Conservation (phyloP, 2,329 filamentous ascomycete genomes). For the Madurella fahalii region DNA sequence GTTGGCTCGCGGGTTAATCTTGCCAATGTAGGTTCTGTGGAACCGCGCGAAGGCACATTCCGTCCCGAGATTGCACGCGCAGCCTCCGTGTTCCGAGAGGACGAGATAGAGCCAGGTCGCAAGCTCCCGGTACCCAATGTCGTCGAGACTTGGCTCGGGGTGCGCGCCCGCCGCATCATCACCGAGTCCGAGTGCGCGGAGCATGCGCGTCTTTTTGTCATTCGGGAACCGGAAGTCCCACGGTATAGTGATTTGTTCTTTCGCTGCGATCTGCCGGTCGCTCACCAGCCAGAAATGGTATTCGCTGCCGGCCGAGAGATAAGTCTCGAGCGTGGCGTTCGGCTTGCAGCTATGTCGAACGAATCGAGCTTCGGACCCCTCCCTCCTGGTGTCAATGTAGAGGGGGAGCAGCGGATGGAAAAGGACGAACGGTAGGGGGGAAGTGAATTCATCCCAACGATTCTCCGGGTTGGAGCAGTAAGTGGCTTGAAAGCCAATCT, state of each 20-base stretch:
- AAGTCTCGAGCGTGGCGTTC: conserved; percentile 83
- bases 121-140: conserved; percentile 57
- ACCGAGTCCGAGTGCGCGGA: conserved; percentile 57
- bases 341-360: conserved; percentile 88
- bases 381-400: conserved; percentile 85
- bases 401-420: conserved; percentile 86
- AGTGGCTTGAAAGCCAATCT: conserved; percentile 68
- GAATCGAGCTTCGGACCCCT: conserved; percentile 82
- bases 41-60: conserved; percentile 63
- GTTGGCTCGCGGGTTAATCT: conserved; percentile 38
- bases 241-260: conserved; percentile 59
- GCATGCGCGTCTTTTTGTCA: conserved; percentile 49
- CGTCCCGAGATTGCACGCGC: conserved; percentile 64
- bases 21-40: conserved; percentile 53
- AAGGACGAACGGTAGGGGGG: conserved; percentile 70
- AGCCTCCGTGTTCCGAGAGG: conserved; percentile 74
- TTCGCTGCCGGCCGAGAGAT: conserved; percentile 70
- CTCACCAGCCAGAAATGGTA: conserved; percentile 94
- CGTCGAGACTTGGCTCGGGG: conserved; percentile 52
- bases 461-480: conserved; percentile 65
- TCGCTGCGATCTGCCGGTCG: conserved; percentile 65
- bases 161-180: conserved; percentile 53
- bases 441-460: conserved; percentile 62
- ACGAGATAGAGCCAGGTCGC: conserved; percentile 64
- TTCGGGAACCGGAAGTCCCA: conserved; percentile 66